A percentile compares a stretch with the other conserved stretches of the same genome.
phyloP scores from a whole-genome alignment of 2,329 filamentous ascomycete species.

The Diaporthe sp. region DNA sequence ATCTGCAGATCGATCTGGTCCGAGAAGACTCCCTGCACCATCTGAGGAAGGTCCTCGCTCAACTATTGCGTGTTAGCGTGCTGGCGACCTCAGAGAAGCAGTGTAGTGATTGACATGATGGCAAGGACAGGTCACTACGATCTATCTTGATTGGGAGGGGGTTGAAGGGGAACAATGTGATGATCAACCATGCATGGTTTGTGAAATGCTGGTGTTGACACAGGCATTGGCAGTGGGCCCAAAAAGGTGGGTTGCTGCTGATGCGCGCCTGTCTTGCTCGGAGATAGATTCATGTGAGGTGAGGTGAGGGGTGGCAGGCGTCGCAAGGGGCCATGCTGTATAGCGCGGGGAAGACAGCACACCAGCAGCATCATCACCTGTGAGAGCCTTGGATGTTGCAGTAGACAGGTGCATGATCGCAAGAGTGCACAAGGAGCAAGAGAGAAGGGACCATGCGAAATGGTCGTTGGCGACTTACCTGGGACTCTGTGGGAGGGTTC shows the following conservation, averaged over 20 bases:
- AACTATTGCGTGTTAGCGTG: constrained; percentile 70
- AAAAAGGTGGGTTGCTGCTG: constrained; percentile 34
- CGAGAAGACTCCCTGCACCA: constrained; percentile 98
- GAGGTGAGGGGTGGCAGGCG: constrained; percentile 36
- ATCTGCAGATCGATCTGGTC: constrained; percentile 99
- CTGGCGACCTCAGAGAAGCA: no score
- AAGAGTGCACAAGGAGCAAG: constrained; percentile 23
- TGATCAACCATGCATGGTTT: not conserved
- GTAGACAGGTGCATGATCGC: not conserved
- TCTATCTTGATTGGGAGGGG: not conserved
- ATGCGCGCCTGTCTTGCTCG: constrained; percentile 11
- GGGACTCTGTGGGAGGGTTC: constrained; percentile 91
- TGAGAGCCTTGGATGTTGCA: not conserved
- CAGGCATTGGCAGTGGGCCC: constrained; percentile 28
- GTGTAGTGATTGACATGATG: not conserved
- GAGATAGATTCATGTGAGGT: constrained; percentile 26
- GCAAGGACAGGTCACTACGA: not conserved
- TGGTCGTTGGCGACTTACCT: constrained; percentile 72
- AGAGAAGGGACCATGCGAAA: constrained; percentile 39
- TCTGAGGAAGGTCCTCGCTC: constrained; percentile 97
- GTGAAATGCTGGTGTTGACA: constrained; percentile 24
- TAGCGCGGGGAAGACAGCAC: constrained; percentile 17
- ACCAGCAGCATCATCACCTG: not conserved
- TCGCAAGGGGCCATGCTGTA: constrained; percentile 26
- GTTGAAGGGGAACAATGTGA: not conserved